A percentile compares a stretch with the other conserved stretches of the same genome.
Evolutionary conservation across 1,284 basidiomycete species (phyloP).

Genomic region (Stygiomarasmius scandens): DNA sequence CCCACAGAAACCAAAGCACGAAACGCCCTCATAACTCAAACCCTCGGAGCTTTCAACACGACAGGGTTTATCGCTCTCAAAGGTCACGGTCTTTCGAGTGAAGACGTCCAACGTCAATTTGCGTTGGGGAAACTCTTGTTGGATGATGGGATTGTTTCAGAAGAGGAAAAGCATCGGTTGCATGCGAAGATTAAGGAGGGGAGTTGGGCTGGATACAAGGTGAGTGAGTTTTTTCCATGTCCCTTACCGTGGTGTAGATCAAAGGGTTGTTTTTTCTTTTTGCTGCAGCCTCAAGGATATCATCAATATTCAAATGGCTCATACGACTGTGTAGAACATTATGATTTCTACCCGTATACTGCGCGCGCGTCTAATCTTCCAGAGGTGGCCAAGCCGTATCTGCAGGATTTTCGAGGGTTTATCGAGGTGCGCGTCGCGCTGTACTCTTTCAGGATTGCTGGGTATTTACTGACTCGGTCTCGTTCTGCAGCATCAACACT

Average conservation of each 20-base stretch:
- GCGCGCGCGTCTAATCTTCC: slow-evolving; percentile 1
- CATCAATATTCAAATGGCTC: slow-evolving; percentile 19
- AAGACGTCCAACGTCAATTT: slow-evolving; percentile 19
- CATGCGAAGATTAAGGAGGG: slow-evolving; percentile 20
- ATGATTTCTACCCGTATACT: slow-evolving; percentile 17
- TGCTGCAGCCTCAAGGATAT: slow-evolving; percentile 18
- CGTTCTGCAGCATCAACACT: slow-evolving; percentile 19
- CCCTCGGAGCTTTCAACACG: slow-evolving; percentile 1
- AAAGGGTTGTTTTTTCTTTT: no score
- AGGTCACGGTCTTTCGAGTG: slow-evolving; percentile 18
- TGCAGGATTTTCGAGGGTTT: slow-evolving; percentile 18
- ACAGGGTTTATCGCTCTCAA: slow-evolving; percentile 19
- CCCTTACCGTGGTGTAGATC: background rate
- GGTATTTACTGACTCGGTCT: no score
- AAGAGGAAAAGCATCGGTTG: slow-evolving; percentile 17
- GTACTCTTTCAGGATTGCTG: no score
- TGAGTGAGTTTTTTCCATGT: background rate
- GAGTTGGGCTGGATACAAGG: slow-evolving; percentile 23
- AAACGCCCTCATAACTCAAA: slow-evolving; percentile 1
- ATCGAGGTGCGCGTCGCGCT: slow-evolving; percentile 16
- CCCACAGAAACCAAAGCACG: background rate
- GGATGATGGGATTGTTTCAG: slow-evolving; percentile 16
- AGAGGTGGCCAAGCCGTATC: slow-evolving; percentile 14
- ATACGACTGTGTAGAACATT: slow-evolving; percentile 17
- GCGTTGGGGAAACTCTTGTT: slow-evolving; percentile 16